Conservation (phyloP, 2,329 filamentous ascomycete species). For the Mariannaea sp. region DNA sequence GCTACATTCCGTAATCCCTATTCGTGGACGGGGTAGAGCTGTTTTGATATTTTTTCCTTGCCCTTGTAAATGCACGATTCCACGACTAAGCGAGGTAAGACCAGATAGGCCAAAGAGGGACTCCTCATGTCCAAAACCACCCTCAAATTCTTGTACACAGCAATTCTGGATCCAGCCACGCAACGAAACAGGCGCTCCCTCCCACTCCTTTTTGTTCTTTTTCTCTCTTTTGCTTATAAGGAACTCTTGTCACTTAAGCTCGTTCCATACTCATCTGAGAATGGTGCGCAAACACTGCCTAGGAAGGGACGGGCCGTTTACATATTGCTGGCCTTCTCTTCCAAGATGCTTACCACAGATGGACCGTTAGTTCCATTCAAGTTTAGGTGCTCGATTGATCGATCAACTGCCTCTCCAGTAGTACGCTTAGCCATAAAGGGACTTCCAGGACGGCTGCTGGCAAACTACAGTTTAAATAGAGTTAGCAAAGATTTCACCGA, state of each 20-base stretch:
- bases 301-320: constrained; percentile 4
- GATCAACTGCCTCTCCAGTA: constrained; percentile 43
- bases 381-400: constrained; percentile 9
- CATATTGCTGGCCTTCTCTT: constrained; percentile 31
- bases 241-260: background rate
- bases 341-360: constrained; percentile 28
- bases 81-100: background rate
- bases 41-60: background rate
- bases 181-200: too few species aligned
- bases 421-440: constrained; percentile 63
- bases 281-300: background rate
- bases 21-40: background rate
- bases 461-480: constrained; percentile 62
- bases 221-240: background rate
- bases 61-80: constrained; percentile 8
- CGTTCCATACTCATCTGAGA: constrained; percentile 2
- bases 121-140: background rate
- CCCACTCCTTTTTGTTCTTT: background rate
- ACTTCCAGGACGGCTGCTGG: constrained; percentile 70
- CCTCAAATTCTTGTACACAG: too few species aligned
- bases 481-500: constrained; percentile 7
- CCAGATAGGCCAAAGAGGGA: background rate
- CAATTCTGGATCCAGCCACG: too few species aligned
- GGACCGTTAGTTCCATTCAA: constrained; percentile 19
- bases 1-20: background rate